Evolutionary conservation across 805 yeast species (phyloP), one percentile per base, ranked within the genome.

Genomic region (Cyberlindnera xylosilytica): DNA sequence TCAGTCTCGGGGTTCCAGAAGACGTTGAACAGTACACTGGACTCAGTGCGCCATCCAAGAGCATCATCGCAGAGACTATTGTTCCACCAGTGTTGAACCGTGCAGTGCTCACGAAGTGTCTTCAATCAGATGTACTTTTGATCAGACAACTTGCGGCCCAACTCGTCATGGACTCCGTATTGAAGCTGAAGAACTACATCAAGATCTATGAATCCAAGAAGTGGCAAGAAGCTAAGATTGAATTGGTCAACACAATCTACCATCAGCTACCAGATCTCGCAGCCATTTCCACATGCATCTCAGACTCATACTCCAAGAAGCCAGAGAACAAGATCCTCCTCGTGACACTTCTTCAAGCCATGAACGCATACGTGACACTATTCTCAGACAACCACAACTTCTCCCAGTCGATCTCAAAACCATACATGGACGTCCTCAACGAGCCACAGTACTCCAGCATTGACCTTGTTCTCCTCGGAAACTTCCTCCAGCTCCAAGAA

Each of bases 131-230:
- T 1, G 53, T 64, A 2, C 57, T 65, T 3, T 60, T 89, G 13
- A 69, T 88, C 15, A 74, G 72, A 42, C 95, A 84, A 52, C 65
- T 84, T 22, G 72, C 81, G 0, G 65, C 80, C 22, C 89, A 85
- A 53, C 49, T 87, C 15, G 60, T 88, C 2, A 61, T 74, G 18
- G 69, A 73, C 28, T 64, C 74, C 1, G 63, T 87, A 44, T 66
- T 69, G 41, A 85, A 86, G 55, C 64, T 83, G n/a, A 59, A 68
- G 8, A 49, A 52, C 4, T 61, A 81, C 5, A 44, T 69, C 13
- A 40, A 51, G 4, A 51, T 68, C 0, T 74, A 70, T 42, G 60
- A 59, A 4, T 37, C 47, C 8, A 67, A 70, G 27, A 66, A 64
- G 1, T 76, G 80, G 79, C 54, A 41, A 13, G 62, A 69, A 29